These are phyloP conservation scores for Arthrobotrys iridis DNA, from an alignment of 2,329 filamentous ascomycete genomes.

Conservation along the genomic window DNA sequence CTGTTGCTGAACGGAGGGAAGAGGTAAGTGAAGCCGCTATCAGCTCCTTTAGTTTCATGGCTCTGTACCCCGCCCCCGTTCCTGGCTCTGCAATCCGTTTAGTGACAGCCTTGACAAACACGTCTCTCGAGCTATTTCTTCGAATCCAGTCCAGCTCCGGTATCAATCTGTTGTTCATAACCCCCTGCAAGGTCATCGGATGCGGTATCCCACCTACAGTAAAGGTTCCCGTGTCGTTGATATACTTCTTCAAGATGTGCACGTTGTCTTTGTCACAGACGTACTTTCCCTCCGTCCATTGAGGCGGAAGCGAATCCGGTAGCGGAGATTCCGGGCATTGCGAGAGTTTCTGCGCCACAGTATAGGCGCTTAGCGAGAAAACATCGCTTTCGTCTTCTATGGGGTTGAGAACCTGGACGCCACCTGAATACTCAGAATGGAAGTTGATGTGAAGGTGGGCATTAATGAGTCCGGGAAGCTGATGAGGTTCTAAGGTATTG, in stretches of 20 bases:
- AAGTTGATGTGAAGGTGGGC: constrained; percentile 86
- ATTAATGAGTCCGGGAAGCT: constrained; percentile 80
- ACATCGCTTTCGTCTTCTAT: constrained; percentile 77
- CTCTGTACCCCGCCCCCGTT: constrained; percentile 71
- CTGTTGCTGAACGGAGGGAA: background rate
- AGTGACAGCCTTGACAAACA: constrained; percentile 79
- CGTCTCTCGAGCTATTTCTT: constrained; percentile 75
- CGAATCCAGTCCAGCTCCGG: constrained; percentile 74
- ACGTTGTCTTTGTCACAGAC: constrained; percentile 78
- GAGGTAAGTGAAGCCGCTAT: constrained; percentile 67
- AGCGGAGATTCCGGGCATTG: constrained; percentile 79
- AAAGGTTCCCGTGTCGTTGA: constrained; percentile 77
- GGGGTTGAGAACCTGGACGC: constrained; percentile 84
- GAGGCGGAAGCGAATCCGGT: constrained; percentile 80
- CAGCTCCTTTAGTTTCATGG: constrained; percentile 80
- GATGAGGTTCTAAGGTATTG: constrained; percentile 66
- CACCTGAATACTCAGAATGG: constrained; percentile 79
- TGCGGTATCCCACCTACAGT: constrained; percentile 90
- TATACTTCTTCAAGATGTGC: constrained; percentile 66
- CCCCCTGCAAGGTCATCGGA: constrained; percentile 80
- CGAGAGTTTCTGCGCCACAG: constrained; percentile 78
- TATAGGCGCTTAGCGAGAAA: constrained; percentile 74
- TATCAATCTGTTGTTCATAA: constrained; percentile 68
- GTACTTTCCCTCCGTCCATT: constrained; percentile 70
- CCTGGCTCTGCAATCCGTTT: constrained; percentile 73